Evolutionary conservation across 2,329 filamentous ascomycete species (phyloP).

Genomic region (Epicoccum sorghinum): DNA sequence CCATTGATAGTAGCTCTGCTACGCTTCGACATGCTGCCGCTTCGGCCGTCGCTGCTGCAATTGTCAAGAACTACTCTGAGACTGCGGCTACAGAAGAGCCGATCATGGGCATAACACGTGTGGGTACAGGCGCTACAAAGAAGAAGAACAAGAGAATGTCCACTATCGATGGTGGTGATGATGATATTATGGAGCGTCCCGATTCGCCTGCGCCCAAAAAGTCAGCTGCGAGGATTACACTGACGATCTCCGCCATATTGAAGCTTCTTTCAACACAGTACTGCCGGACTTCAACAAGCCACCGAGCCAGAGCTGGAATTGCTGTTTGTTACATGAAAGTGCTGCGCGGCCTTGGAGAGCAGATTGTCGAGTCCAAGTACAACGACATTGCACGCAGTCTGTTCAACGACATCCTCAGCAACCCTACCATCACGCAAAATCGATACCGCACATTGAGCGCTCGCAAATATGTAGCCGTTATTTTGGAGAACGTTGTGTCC

Average conservation of each 20-base stretch:
- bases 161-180: constrained; percentile 71
- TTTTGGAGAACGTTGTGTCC: constrained; percentile 84
- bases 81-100: constrained; percentile 50
- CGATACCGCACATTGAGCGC: constrained; percentile 86
- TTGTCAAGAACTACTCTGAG: constrained; percentile 81
- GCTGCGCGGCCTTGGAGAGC: constrained; percentile 78
- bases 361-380: constrained; percentile 83
- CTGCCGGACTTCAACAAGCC: constrained; percentile 76
- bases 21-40: constrained; percentile 85
- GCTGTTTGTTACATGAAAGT: constrained; percentile 86
- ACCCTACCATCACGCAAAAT: constrained; percentile 77
- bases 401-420: constrained; percentile 78
- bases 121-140: constrained; percentile 56
- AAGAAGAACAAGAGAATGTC: constrained; percentile 77
- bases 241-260: constrained; percentile 79
- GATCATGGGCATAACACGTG: constrained; percentile 53
- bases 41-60: constrained; percentile 79
- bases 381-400: constrained; percentile 80
- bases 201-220: constrained; percentile 79
- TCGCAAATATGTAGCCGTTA: constrained; percentile 80
- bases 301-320: constrained; percentile 80
- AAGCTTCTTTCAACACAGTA: constrained; percentile 82
- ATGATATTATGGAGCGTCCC: constrained; percentile 69
- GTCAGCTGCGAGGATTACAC: constrained; percentile 69
- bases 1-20: constrained; percentile 77